phyloP scores from a whole-genome alignment of 2,329 filamentous ascomycete genomes.

The Coniochaeta prunicola region DNA sequence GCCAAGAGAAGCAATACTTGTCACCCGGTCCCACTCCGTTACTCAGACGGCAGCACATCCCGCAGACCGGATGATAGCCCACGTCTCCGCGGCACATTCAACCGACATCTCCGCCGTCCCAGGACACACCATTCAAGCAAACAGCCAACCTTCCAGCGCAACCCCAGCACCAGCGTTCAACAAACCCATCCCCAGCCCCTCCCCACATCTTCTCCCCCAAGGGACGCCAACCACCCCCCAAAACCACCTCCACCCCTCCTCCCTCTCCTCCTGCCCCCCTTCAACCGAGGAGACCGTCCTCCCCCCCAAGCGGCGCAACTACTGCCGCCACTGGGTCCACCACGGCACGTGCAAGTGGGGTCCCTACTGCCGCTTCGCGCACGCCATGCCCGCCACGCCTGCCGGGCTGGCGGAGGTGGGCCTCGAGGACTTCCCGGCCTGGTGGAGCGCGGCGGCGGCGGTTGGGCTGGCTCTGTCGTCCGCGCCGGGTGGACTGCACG shows the following conservation, averaged over 20 bases:
- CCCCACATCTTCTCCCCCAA: not conserved
- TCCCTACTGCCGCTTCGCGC: conserved; percentile 32
- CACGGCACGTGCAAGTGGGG: conserved; percentile 40
- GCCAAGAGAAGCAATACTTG: not conserved
- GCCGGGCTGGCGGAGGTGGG: conserved; percentile 34
- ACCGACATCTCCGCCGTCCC: not conserved
- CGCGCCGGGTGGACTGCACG: no score
- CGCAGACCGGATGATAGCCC: conserved; percentile 6
- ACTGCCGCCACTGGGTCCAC: conserved; percentile 42
- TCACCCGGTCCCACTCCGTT: not conserved
- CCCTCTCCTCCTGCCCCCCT: not conserved
- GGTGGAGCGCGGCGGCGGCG: conserved; percentile 27
- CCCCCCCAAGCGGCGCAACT: conserved; percentile 3
- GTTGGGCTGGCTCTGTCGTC: not conserved
- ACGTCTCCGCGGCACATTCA: not conserved
- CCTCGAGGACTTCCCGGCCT: conserved; percentile 31
- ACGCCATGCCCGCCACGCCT: conserved; percentile 37
- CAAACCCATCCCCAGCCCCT: not conserved
- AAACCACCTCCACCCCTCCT: not conserved
- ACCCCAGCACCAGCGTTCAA: not conserved
- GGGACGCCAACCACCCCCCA: not conserved
- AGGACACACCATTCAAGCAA: not conserved
- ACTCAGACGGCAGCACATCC: not conserved
- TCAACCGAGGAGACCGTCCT: not conserved
- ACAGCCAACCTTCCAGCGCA: not conserved